A percentile compares a stretch with the other conserved stretches of the same genome.
These are phyloP conservation scores for Dactylellina leptospora DNA, from an alignment of 2,329 filamentous ascomycete genomes.

Conservation along the genomic window DNA sequence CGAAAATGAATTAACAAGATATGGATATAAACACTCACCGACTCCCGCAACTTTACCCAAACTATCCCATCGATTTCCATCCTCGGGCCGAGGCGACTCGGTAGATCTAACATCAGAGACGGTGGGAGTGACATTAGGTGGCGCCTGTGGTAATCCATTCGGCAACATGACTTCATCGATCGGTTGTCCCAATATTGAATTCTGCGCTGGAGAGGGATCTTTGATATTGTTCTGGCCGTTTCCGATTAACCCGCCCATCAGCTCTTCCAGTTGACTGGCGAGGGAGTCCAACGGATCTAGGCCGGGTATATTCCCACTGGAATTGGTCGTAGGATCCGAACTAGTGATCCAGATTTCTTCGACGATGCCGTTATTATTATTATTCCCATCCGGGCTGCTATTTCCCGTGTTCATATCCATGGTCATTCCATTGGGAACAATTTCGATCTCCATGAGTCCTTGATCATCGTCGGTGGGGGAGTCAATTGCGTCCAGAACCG, in stretches of 20 bases:
- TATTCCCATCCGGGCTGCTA: not conserved
- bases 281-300: slow-evolving; percentile 25
- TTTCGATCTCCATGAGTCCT: slow-evolving; percentile 27
- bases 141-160: slow-evolving; percentile 4
- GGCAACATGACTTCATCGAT: slow-evolving; percentile 39
- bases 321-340: not conserved
- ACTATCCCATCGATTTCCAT: not conserved
- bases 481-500: not conserved
- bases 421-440: not conserved
- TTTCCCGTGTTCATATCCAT: slow-evolving; percentile 12
- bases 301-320: not conserved
- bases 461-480: slow-evolving; percentile 1
- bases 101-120: not conserved
- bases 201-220: not conserved
- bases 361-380: slow-evolving; percentile 12
- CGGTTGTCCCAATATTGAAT: slow-evolving; percentile 20
- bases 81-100: not conserved
- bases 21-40: slow-evolving; percentile 19
- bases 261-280: slow-evolving; percentile 8
- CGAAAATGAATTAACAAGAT: not conserved
- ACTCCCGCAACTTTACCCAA: slow-evolving; percentile 25
- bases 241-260: slow-evolving; percentile 42
- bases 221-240: not conserved
- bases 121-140: not conserved
- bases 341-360: slow-evolving; percentile 43